Evolutionary conservation across 139 green algal species (phyloP).

Genomic region (Closterium sp.): DNA sequence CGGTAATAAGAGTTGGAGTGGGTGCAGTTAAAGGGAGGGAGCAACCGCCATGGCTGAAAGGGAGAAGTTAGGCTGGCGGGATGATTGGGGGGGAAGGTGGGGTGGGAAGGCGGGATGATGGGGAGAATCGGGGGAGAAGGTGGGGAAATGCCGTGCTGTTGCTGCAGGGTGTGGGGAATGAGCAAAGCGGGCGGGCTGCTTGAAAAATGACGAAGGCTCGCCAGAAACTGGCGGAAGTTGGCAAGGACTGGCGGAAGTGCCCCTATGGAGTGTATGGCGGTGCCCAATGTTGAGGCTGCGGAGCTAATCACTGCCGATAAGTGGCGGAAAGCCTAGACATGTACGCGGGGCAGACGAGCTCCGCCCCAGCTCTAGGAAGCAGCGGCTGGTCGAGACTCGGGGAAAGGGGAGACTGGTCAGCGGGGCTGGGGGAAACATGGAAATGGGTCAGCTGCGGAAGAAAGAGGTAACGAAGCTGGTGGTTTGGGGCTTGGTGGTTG

Average conservation of each 20-base stretch:
- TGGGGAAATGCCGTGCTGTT: not conserved
- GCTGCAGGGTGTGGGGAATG: not conserved
- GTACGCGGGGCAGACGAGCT: not conserved
- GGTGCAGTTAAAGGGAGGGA: not conserved
- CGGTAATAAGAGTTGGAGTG: not conserved
- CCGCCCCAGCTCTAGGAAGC: too few species aligned
- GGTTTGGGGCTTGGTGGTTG: not conserved
- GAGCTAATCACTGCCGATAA: too few species aligned
- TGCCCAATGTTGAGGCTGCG: too few species aligned
- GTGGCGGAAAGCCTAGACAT: too few species aligned
- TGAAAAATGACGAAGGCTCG: not conserved
- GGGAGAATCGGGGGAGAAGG: not conserved
- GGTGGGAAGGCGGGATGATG: too few species aligned
- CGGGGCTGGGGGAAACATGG: not conserved
- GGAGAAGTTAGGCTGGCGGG: not conserved
- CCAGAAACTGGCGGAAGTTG: not conserved
- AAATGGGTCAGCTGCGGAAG: not conserved
- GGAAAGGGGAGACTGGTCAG: not conserved
- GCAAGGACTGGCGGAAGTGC: not conserved
- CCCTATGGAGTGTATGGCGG: too few species aligned
- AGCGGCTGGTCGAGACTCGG: not conserved
- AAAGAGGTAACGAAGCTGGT: too few species aligned
- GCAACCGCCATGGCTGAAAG: not conserved
- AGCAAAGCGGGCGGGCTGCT: too few species aligned
- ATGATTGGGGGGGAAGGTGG: not conserved